Base-by-base conservation (phyloP, 257 asterid species). In the Lantana camara region DNA sequence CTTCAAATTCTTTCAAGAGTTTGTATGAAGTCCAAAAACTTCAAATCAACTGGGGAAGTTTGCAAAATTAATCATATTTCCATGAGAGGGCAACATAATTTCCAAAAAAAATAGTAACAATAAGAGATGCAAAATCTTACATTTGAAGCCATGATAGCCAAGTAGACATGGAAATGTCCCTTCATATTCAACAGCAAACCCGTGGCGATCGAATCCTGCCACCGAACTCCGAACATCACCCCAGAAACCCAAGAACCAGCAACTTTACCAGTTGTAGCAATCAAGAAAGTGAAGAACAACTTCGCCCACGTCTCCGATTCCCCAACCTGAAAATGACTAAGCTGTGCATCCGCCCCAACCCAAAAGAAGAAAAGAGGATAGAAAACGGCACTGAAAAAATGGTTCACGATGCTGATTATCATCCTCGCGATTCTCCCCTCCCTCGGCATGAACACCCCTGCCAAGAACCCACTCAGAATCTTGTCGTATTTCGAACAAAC, bases 381-480 rank as follows among this genome's bases (percentile, higher is more conserved):
- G 53, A 93, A 82, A 3, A 87, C 80, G 17, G 95, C 87, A 37
- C 64, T 27, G 48, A 84, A 87, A 58, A 93, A 77, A 63, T 93
- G 85, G 62, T 93, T 87, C 60, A 85, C 89, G 48, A 90, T 85
- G 17, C 79, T 80, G 0, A 85, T 84, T 74, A 90, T 83, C 91
- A 93, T 56, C 75, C 84, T 90, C 0, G 99, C 78, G 20, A 87
- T 79, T 74, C 96, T 87, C 57, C 99, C 99, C 9, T 84, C 91
- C 27, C 99, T 78, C 3, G 99, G 99, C 99, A 93, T 93, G 35
- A 84, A 81, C 0, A 93, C 77, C 0, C 99, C 97, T 2, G 95
- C 95, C 38, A 93, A 35, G 66, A 87, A 87, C 2, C 97, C 95
- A 63, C 96, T 88, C 74, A 93, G 52, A 0, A 90, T 79, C 74